A percentile compares a stretch with the other conserved stretches of the same genome.
Evolutionary conservation across 108 stramenopile genomes (phyloP).

Genomic region (Chaetoceros tenuissimus): DNA sequence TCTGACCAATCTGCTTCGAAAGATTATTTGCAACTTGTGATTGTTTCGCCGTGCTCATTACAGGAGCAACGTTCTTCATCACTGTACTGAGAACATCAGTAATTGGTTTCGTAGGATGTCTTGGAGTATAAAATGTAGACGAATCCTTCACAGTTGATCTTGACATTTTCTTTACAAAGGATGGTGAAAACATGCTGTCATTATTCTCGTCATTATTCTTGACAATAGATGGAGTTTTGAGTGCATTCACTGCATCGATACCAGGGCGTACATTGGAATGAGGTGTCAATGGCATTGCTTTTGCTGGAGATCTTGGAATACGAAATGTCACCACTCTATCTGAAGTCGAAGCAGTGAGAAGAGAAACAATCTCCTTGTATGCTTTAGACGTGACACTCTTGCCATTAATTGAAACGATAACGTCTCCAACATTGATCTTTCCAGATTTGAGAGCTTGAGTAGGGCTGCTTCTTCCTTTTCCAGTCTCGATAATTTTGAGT

Average conservation of each 20-base stretch:
- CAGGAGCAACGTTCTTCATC: background rate
- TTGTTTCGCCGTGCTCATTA: too few relatives aligned
- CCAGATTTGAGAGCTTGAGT: conserved; percentile 42
- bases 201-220: background rate
- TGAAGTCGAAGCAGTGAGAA: conserved; percentile 5
- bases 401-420: conserved; percentile 22
- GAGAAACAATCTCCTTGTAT: conserved; percentile 26
- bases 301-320: background rate
- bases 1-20: background rate
- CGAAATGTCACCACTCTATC: background rate
- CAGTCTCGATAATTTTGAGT: conserved; percentile 16
- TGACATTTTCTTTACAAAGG: background rate
- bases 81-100: background rate
- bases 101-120: background rate
- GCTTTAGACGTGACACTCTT: conserved; percentile 10
- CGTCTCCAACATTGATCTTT: conserved; percentile 32
- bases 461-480: conserved; percentile 23
- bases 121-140: background rate
- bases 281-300: background rate
- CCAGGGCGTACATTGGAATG: background rate
- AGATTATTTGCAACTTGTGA: background rate
- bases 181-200: background rate
- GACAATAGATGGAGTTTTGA: background rate
- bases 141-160: background rate
- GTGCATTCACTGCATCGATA: background rate